Percentiles rank a stretch among this genome's conserved stretches.
phyloP scores from a whole-genome alignment of 495 filamentous ascomycete genomes.

The Glutinoglossum americanum region DNA sequence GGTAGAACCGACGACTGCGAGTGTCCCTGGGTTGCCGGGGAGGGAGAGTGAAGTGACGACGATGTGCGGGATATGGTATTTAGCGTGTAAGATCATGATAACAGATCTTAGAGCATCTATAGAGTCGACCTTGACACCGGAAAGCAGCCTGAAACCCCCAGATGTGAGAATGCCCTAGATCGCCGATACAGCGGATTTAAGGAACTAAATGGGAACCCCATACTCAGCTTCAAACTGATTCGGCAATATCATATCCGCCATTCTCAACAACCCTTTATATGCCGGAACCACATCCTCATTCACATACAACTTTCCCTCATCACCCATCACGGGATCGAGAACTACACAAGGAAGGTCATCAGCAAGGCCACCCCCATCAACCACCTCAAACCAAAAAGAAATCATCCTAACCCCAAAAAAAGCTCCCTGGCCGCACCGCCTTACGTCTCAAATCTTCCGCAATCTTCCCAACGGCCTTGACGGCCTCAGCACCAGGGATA shows the following conservation, averaged over 20 bases:
- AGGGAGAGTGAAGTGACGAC: slow-evolving; percentile 72
- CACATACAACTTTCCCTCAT: slow-evolving; percentile 79
- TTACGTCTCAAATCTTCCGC: slow-evolving; percentile 55
- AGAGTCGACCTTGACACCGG: slow-evolving; percentile 60
- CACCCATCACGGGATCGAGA: slow-evolving; percentile 97
- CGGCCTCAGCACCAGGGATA: slow-evolving; percentile 60
- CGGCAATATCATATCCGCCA: slow-evolving; percentile 81
- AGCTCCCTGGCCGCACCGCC: slow-evolving; percentile 41
- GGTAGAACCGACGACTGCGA: slow-evolving; percentile 64
- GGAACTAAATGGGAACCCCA: too few species aligned
- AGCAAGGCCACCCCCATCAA: background rate
- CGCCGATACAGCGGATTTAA: too few species aligned
- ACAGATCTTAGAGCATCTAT: slow-evolving; percentile 46
- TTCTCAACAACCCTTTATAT: slow-evolving; percentile 55
- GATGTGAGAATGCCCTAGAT: background rate
- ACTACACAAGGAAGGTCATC: slow-evolving; percentile 22
- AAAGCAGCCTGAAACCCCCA: slow-evolving; percentile 39
- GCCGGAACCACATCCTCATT: slow-evolving; percentile 71
- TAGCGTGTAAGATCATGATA: slow-evolving; percentile 53
- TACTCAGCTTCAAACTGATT: slow-evolving; percentile 98
- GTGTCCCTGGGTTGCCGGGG: slow-evolving; percentile 24
- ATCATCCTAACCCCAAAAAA: slow-evolving; percentile 69
- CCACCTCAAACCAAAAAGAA: background rate
- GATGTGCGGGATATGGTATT: slow-evolving; percentile 65
- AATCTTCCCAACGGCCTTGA: slow-evolving; percentile 68